Evolutionary conservation across 2,329 filamentous ascomycete genomes (phyloP), one percentile per base, ranked within the genome.

Genomic region (Microthyrium microscopicum): DNA sequence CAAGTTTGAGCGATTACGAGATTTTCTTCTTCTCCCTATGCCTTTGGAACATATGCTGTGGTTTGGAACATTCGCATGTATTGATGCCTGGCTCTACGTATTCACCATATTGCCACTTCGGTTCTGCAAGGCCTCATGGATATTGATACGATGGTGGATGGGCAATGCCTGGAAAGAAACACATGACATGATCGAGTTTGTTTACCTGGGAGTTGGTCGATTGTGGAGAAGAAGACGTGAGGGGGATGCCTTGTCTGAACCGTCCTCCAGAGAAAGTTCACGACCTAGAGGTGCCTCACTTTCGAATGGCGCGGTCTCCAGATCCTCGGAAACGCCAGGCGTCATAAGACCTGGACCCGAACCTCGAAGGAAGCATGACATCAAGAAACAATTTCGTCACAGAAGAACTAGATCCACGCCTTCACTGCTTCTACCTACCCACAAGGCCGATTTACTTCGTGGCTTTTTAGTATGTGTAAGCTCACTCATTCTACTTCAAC

Each of bases 31-130:
- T 18, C 60, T 98, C 3, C 84, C 87, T 0, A 68, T 73, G 0
- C 80, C 78, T 39, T 64, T 98, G 4, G 89, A 98, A 56, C 70
- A 77, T 29, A 77, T 85, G 0, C 66, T 98, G 5, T 73, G 75
- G 39, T 95, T 98, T 55, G 89, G 89, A 5, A 76, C 81, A 0
- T 57, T 95, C 21, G 85, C 87, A 5, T 98, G 89, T 55, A 63
- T 98, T 5, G 89, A 98, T 52, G 80, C 87, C 2, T 98, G 87
- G 84, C 68, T 98, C 1, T 89, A 94, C 56, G 91, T 83, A 1
- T 91, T 98, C 46, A 98, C 89, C 0, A 93, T 98, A 28, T 61
- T 98, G 0, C 89, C 89, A 1, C 66, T 98, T 38, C 71, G 89
- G 3, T 95, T 98, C 45, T 53, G 79, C 34, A 78, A 85, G 38